A percentile compares a stretch with the other conserved stretches of the same genome.
These are phyloP conservation scores for Petrea volubilis DNA, from an alignment of 257 asterid genomes.

Conservation along the genomic window DNA sequence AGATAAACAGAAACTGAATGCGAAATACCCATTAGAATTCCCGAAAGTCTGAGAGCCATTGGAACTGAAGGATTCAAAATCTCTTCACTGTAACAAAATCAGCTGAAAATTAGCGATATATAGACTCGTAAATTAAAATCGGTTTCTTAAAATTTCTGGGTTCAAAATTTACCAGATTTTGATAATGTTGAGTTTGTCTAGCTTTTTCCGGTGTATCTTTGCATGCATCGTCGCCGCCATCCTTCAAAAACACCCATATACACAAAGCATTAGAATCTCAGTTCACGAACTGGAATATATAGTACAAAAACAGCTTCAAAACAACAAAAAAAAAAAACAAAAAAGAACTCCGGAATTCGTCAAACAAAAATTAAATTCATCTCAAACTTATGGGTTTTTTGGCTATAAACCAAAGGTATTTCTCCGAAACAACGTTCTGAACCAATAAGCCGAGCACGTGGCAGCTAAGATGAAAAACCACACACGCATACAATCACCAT, in stretches of 20 bases:
- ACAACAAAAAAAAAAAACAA: background rate
- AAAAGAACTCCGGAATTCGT: background rate
- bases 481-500: background rate
- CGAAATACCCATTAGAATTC: slow-evolving; percentile 88
- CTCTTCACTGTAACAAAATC: slow-evolving; percentile 61
- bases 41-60: slow-evolving; percentile 96
- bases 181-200: slow-evolving; percentile 74
- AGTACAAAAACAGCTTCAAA: background rate
- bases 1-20: background rate
- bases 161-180: slow-evolving; percentile 58
- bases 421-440: background rate
- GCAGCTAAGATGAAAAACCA: slow-evolving; percentile 7
- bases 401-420: background rate
- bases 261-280: background rate
- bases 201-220: slow-evolving; percentile 67
- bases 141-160: background rate
- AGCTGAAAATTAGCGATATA: background rate
- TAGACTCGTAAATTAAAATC: background rate
- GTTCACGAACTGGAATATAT: slow-evolving; percentile 7
- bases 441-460: background rate
- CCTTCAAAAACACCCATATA: slow-evolving; percentile 48
- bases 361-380: background rate
- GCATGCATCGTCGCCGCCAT: slow-evolving; percentile 95
- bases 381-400: background rate
- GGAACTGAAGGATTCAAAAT: slow-evolving; percentile 90